Percentiles rank a stretch among this genome's conserved stretches.
Conservation (phyloP, 2,329 filamentous ascomycete species). For the Amesomyces nigricolor region DNA sequence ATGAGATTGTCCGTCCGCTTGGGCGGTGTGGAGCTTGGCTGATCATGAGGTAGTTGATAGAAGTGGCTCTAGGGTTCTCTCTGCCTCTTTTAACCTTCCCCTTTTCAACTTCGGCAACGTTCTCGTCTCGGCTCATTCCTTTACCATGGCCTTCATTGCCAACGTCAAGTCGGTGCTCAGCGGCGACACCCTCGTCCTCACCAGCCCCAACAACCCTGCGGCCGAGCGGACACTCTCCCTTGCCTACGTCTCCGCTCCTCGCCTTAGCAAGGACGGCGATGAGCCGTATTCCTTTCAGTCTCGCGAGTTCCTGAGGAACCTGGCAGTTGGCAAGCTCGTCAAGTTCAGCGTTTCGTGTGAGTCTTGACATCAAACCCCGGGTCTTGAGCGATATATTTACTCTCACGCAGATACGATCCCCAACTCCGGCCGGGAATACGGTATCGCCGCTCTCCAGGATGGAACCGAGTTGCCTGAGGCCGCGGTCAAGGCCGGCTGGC, state of each 20-base stretch:
- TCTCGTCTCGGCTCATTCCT: not conserved
- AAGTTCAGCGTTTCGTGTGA: constrained; percentile 71
- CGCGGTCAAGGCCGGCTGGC: constrained; percentile 81
- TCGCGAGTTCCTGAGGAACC: constrained; percentile 81
- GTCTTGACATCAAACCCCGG: constrained; percentile 2
- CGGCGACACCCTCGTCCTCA: constrained; percentile 84
- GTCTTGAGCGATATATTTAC: not conserved
- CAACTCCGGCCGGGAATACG: constrained; percentile 81
- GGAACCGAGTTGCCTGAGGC: constrained; percentile 75
- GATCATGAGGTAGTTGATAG: not conserved
- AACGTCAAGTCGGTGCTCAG: constrained; percentile 92
- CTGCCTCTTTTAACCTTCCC: not conserved
- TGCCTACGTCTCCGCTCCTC: constrained; percentile 85
- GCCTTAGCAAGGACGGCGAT: constrained; percentile 81
- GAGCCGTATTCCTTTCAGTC: constrained; percentile 92
- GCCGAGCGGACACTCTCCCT: constrained; percentile 84
- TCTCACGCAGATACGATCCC: constrained; percentile 63
- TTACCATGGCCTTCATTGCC: constrained; percentile 45
- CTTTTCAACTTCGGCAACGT: not conserved
- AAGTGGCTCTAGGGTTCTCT: not conserved
- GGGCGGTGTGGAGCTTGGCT: constrained; percentile 4
- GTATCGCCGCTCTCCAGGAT: constrained; percentile 68
- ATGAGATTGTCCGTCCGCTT: not conserved
- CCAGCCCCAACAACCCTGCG: constrained; percentile 72
- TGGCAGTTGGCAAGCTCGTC: constrained; percentile 79